phyloP scores from a whole-genome alignment of 371 early-diverging fungal genomes.

The Apophysomyces ossiformis region DNA sequence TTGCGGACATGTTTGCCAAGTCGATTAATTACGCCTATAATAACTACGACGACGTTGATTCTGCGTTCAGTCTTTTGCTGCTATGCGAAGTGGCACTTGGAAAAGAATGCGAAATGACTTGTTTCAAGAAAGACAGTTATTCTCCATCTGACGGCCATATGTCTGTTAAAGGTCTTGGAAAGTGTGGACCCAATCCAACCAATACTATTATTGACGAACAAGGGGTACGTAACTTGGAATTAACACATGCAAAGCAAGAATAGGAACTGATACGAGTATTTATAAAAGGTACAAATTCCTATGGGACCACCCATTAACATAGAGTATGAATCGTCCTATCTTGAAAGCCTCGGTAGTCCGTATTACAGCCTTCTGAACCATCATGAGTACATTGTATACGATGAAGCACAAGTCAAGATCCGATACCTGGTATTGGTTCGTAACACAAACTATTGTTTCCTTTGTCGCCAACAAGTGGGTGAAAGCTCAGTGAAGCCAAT shows the following conservation, averaged over 20 bases:
- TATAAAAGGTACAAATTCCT: conserved; percentile 36
- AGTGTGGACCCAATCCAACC: conserved; percentile 40
- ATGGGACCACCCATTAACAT: conserved; percentile 41
- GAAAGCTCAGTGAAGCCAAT: conserved; percentile 23
- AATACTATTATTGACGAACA: conserved; percentile 35
- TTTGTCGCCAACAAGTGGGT: conserved; percentile 30
- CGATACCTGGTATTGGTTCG: conserved; percentile 58
- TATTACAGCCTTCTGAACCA: conserved; percentile 32
- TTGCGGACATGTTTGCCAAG: conserved; percentile 63
- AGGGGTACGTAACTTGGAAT: conserved; percentile 30
- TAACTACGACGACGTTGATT: conserved; percentile 8
- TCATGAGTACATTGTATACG: conserved; percentile 66
- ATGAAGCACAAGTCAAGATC: conserved; percentile 55
- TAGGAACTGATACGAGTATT: background rate
- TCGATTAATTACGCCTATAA: conserved; percentile 40
- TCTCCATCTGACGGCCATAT: conserved; percentile 7
- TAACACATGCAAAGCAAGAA: background rate
- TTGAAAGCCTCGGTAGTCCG: background rate
- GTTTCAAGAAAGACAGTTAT: background rate
- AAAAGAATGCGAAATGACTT: conserved; percentile 26
- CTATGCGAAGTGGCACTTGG: conserved; percentile 69
- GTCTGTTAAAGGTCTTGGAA: conserved; percentile 57
- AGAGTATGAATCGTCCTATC: background rate
- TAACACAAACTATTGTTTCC: conserved; percentile 40
- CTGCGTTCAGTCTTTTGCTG: conserved; percentile 40